Base-by-base conservation (phyloP, 768 basidiomycete genomes). In the Strobilomyces echinocephalus region DNA sequence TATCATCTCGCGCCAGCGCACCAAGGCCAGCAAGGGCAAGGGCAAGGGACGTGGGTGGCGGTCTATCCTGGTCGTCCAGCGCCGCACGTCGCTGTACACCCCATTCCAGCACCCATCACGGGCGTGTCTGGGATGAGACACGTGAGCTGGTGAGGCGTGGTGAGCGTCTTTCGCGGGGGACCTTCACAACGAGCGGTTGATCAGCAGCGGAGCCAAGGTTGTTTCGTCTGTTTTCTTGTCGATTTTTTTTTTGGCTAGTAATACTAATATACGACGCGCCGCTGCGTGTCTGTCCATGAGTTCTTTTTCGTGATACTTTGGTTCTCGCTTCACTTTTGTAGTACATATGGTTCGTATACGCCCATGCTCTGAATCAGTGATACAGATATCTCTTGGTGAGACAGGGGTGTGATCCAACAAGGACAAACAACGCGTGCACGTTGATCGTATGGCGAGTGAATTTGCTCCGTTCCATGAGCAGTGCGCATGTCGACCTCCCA, bases 81-180 rank as follows among this genome's bases (percentile, higher is more conserved):
- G 18, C 49, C 58, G 16, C 57, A 49, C 14, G 30, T 59, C 6
- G 56, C 62, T 14, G 45, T 54, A 20, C 63, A 65, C 43, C 48
- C 63, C 10, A 39, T 65, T 18, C 52, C 60, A 5, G 35, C 54
- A 9, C 45, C 61, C 10, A 63, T 65, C 20, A 61, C 63, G n/a
- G 61, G 63, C 12, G 40, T 41, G 21, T 55, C 63, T 7, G 63
- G 63, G 28, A 66, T 65, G 63, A 50, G 64, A 46, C 63, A 65
- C 26, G 64, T 54, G 26, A 65, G 50, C 34, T 65, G 63, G 63
- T 65, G 55, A 65, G 43, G 11, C 3, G 33, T 6, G 20, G 50
- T 52, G 14, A 26, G 59, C 58, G 7, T 41, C n/a, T 44, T 30
- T 5, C 15, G n/a, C n/a, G n/a, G n/a, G n/a, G n/a, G n/a, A n/a